A percentile compares a stretch with the other conserved stretches of the same genome.
Conservation (phyloP, 768 basidiomycete genomes). For the Russula sp. region DNA sequence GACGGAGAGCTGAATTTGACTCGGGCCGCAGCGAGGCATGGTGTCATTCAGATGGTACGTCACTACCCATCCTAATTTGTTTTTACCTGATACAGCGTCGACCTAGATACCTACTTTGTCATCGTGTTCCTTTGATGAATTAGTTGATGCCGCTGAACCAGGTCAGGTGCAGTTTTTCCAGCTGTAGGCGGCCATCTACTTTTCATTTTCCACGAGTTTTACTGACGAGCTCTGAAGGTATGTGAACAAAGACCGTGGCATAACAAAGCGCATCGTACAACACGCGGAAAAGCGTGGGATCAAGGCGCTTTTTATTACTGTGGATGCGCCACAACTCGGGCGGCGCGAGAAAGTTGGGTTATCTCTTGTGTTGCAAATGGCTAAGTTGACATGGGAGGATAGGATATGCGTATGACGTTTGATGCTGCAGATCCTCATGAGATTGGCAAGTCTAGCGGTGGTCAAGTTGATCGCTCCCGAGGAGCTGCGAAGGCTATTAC, state of each 20-base stretch:
- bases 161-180: slow-evolving; percentile 84
- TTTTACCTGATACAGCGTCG: neutral
- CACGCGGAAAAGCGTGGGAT: slow-evolving; percentile 89
- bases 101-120: slow-evolving; percentile 88
- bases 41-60: slow-evolving; percentile 64
- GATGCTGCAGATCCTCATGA: slow-evolving; percentile 67
- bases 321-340: slow-evolving; percentile 95
- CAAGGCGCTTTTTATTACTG: slow-evolving; percentile 93
- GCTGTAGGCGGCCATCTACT: slow-evolving; percentile 39
- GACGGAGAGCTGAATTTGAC: slow-evolving; percentile 92
- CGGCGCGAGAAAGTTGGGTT: slow-evolving; percentile 68
- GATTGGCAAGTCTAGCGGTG: slow-evolving; percentile 39
- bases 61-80: neutral
- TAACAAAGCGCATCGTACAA: slow-evolving; percentile 80
- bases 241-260: slow-evolving; percentile 83
- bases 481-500: slow-evolving; percentile 94
- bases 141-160: slow-evolving; percentile 76
- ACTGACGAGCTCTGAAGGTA: slow-evolving; percentile 41
- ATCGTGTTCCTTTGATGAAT: slow-evolving; percentile 93
- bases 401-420: slow-evolving; percentile 97
- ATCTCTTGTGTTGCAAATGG: neutral
- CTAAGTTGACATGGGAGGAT: neutral
- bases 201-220: neutral
- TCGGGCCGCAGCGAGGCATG: slow-evolving; percentile 75
- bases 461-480: slow-evolving; percentile 69